Conservation (phyloP, 768 basidiomycete species). For the Russula sp. region DNA sequence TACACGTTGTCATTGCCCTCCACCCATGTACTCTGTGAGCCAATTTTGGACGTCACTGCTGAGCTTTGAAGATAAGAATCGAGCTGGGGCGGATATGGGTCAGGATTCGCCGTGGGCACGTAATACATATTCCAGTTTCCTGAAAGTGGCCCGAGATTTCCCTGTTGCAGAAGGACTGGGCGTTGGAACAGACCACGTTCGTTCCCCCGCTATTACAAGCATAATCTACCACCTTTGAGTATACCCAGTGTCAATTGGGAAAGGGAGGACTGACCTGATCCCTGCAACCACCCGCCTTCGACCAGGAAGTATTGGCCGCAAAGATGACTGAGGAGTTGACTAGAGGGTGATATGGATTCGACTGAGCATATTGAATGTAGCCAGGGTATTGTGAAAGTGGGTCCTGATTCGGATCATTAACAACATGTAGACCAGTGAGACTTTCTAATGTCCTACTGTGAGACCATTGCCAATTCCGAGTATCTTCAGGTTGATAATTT, state of each 20-base stretch:
- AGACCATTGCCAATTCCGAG: conserved; percentile 64
- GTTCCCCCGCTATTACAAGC: conserved; percentile 50
- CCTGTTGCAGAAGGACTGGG: conserved; percentile 49
- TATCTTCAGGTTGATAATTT: conserved; percentile 55
- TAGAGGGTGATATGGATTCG: conserved; percentile 54
- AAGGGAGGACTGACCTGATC: conserved; percentile 40
- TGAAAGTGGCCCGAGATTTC: conserved; percentile 36
- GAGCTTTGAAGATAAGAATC: conserved; percentile 35
- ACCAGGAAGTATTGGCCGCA: conserved; percentile 46
- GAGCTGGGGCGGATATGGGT: conserved; percentile 50
- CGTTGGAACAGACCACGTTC: conserved; percentile 50
- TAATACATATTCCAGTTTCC: conserved; percentile 59
- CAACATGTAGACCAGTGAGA: not conserved
- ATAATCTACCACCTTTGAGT: conserved; percentile 42
- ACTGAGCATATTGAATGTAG: conserved; percentile 53
- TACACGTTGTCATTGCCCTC: conserved; percentile 45
- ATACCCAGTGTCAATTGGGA: not conserved
- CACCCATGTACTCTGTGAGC: conserved; percentile 45
- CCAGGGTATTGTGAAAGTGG: conserved; percentile 54
- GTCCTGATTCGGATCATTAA: conserved; percentile 33
- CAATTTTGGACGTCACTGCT: conserved; percentile 40
- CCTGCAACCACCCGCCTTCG: conserved; percentile 46
- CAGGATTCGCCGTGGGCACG: conserved; percentile 43
- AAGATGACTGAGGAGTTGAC: conserved; percentile 45
- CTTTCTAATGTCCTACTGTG: conserved; percentile 42